These are phyloP conservation scores for Ophiostoma ips DNA, from an alignment of 2,329 filamentous ascomycete species.

Conservation along the genomic window DNA sequence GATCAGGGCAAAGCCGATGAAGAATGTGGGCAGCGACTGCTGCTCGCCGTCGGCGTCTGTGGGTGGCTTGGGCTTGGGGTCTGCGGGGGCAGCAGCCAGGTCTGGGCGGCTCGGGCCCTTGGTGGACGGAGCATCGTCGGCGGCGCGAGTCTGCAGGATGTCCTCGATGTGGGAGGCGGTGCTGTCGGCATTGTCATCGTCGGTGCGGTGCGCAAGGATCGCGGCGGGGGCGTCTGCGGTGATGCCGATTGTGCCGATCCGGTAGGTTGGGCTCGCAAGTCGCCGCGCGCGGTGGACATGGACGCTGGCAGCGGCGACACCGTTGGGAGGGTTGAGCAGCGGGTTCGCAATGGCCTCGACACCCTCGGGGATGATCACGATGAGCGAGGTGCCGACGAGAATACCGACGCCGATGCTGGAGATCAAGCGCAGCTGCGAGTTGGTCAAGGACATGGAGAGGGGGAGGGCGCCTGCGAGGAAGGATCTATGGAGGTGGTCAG, in stretches of 20 bases:
- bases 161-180: neutral
- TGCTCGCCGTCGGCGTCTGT: constrained; percentile 16
- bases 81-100: neutral
- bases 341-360: constrained; percentile 73
- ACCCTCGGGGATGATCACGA: constrained; percentile 95
- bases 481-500: constrained; percentile 43
- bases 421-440: constrained; percentile 75
- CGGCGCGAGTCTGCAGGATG: neutral
- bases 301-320: neutral
- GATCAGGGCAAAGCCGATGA: constrained; percentile 76
- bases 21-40: constrained; percentile 45
- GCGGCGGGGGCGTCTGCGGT: neutral
- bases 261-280: neutral
- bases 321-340: constrained; percentile 11
- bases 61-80: neutral
- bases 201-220: neutral
- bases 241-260: neutral
- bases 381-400: constrained; percentile 83
- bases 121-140: neutral
- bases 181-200: neutral
- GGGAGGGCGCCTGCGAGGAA: constrained; percentile 88
- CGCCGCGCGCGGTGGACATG: constrained; percentile 1
- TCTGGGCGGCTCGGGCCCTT: neutral
- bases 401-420: constrained; percentile 90
- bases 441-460: constrained; percentile 74